Conservation (phyloP, 495 filamentous ascomycete genomes). For the Penicillium flavigenum region DNA sequence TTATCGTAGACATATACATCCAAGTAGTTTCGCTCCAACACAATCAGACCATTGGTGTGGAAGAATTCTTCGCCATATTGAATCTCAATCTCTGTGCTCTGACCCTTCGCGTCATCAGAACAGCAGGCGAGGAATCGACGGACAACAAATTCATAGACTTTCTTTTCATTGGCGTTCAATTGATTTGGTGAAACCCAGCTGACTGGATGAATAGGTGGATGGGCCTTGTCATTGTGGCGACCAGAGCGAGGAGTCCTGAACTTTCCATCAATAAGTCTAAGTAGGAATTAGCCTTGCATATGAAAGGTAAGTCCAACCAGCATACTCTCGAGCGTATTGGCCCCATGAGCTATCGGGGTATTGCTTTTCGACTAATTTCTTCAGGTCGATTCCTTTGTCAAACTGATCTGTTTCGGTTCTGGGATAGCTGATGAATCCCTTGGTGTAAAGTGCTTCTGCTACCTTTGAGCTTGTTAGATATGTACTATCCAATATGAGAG, state of each 20-base stretch:
- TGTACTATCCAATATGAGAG: too few species aligned
- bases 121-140: constrained; percentile 95
- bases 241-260: constrained; percentile 82
- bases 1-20: constrained; percentile 96
- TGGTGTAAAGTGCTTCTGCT: constrained; percentile 88
- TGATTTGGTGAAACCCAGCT: constrained; percentile 65
- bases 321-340: constrained; percentile 67
- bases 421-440: constrained; percentile 95
- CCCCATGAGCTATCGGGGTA: constrained; percentile 75
- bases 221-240: constrained; percentile 89
- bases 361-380: constrained; percentile 79
- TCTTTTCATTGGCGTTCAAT: constrained; percentile 64
- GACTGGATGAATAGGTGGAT: constrained; percentile 95
- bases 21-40: constrained; percentile 85
- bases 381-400: constrained; percentile 84
- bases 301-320: neutral
- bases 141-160: constrained; percentile 91
- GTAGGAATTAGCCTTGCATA: constrained; percentile 14
- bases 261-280: constrained; percentile 67
- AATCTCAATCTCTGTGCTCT: constrained; percentile 80
- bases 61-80: constrained; percentile 83
- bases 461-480: constrained; percentile 37
- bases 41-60: constrained; percentile 75
- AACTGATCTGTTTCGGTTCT: constrained; percentile 97
- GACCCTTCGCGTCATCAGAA: constrained; percentile 87